Evolutionary conservation across 2,329 filamentous ascomycete species (phyloP).

Genomic region (Penicillium sp.): DNA sequence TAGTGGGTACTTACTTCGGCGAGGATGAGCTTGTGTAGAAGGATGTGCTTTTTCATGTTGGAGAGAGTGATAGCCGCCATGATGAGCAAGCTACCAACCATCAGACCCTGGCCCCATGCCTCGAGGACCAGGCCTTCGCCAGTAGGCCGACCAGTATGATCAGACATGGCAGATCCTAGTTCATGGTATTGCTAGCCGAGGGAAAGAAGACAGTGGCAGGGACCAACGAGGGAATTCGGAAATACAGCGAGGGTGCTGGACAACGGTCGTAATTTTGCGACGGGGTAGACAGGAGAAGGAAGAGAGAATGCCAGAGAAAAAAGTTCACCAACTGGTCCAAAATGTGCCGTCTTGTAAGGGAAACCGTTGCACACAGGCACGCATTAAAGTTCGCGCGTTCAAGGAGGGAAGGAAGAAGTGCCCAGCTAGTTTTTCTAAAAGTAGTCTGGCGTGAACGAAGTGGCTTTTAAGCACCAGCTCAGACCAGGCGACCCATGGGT

Average conservation of each 20-base stretch:
- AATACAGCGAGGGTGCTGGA: not conserved
- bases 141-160: conserved; percentile 14
- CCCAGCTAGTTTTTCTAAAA: not conserved
- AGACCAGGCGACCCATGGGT: conserved; percentile 1
- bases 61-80: conserved; percentile 57
- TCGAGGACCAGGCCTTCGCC: conserved; percentile 49
- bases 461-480: conserved; percentile 2
- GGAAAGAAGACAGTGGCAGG: not conserved
- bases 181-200: conserved; percentile 6
- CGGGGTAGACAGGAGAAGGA: not conserved
- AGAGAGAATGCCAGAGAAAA: not conserved
- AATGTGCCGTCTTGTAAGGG: conserved; percentile 4
- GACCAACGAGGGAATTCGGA: not conserved
- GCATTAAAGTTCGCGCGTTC: not conserved
- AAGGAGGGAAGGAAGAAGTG: not conserved
- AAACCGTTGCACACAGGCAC: not conserved
- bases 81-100: conserved; percentile 57
- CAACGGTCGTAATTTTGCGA: not conserved
- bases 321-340: not conserved
- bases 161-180: conserved; percentile 8
- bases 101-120: conserved; percentile 57
- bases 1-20: conserved; percentile 47
- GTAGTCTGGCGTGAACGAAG: not conserved
- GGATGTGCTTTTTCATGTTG: conserved; percentile 57
- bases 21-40: conserved; percentile 59